A percentile compares a stretch with the other conserved stretches of the same genome.
Evolutionary conservation across 208 protist genomes (phyloP).

Genomic region (Acanthamoeba healyi): DNA sequence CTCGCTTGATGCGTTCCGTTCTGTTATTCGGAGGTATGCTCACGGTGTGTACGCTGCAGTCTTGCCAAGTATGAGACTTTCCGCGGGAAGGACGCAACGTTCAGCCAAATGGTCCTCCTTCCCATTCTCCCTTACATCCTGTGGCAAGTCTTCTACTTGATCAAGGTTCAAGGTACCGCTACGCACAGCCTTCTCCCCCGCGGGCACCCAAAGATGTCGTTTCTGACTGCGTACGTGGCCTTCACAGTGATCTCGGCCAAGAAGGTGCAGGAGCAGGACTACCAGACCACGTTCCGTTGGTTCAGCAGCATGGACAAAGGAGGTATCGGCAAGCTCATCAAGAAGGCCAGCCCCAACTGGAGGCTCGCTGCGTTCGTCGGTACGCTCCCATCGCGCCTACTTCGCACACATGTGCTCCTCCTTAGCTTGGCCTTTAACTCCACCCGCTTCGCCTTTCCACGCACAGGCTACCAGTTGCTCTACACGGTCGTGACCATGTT

Average conservation of each 20-base stretch:
- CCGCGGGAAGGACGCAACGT: constrained; percentile 14
- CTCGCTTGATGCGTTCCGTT: not conserved
- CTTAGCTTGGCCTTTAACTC: not conserved
- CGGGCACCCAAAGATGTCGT: too few species aligned
- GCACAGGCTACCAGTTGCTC: constrained; percentile 73
- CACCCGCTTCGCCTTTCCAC: not conserved
- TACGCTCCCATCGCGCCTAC: not conserved
- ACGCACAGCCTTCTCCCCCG: not conserved
- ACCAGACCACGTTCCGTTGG: constrained; percentile 79
- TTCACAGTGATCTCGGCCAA: constrained; percentile 75
- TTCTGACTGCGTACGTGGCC: too few species aligned
- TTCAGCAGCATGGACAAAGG: constrained; percentile 74
- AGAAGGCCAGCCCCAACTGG: constrained; percentile 35
- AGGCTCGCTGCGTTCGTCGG: not conserved
- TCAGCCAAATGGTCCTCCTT: constrained; percentile 58
- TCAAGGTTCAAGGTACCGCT: constrained; percentile 78
- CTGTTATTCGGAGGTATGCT: not conserved
- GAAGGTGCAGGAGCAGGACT: constrained; percentile 74
- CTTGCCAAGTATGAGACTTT: constrained; percentile 52
- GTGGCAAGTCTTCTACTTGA: constrained; percentile 82
- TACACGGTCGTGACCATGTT: constrained; percentile 81
- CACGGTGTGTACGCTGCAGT: not conserved
- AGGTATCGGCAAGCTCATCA: constrained; percentile 75
- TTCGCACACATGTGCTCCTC: too few species aligned
- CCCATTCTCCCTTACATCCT: constrained; percentile 77